These are phyloP conservation scores for Aspergillus calidoustus DNA, from an alignment of 2,329 filamentous ascomycete genomes.

Conservation along the genomic window DNA sequence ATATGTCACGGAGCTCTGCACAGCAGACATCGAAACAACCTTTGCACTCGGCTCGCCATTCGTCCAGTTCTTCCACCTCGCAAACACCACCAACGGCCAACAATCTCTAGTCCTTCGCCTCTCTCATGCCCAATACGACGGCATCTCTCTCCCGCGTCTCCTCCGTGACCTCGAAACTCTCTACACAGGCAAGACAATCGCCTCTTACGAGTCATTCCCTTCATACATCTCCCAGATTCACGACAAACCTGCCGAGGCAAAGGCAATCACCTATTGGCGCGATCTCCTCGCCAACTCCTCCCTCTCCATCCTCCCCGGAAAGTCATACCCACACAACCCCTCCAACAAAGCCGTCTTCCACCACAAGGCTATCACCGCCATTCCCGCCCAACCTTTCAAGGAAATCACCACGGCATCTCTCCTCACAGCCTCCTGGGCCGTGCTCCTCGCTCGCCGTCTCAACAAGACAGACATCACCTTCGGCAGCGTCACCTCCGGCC, in stretches of 20 bases:
- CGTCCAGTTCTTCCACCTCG: conserved; percentile 58
- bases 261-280: conserved; percentile 57
- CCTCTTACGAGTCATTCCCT: conserved; percentile 45
- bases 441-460: conserved; percentile 60
- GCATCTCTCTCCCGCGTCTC: conserved; percentile 64
- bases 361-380: conserved; percentile 1
- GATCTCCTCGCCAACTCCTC: conserved; percentile 58
- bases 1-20: conserved; percentile 56
- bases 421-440: conserved; percentile 66
- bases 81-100: conserved; percentile 32
- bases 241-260: conserved; percentile 40
- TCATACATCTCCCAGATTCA: conserved; percentile 43
- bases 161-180: conserved; percentile 62
- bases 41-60: conserved; percentile 63
- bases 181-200: conserved; percentile 43
- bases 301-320: conserved; percentile 42
- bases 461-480: conserved; percentile 61
- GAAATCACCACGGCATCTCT: conserved; percentile 65
- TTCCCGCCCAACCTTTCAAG: conserved; percentile 45
- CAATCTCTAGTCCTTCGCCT: conserved; percentile 58
- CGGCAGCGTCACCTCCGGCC: conserved; percentile 66
- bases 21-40: conserved; percentile 55
- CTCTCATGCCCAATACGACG: conserved; percentile 70
- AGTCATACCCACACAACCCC: conserved; percentile 17
- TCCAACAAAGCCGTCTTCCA: conserved; percentile 27